Conservation (phyloP, 768 basidiomycete genomes). For the Hydnum rufescens region DNA sequence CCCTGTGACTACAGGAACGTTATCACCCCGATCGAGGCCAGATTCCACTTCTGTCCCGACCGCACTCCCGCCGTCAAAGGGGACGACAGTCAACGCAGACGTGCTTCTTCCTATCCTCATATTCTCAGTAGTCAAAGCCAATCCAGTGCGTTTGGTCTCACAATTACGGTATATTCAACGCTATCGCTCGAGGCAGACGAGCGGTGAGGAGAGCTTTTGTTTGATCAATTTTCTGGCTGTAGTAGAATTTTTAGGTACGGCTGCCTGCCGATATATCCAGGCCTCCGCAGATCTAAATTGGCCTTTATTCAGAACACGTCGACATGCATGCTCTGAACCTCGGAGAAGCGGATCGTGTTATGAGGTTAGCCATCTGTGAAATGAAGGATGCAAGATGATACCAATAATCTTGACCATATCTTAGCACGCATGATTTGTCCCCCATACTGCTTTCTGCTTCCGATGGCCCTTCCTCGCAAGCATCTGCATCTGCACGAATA, state of each 20-base stretch:
- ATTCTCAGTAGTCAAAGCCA: slow-evolving; percentile 81
- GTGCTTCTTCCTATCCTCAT: slow-evolving; percentile 86
- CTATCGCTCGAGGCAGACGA: slow-evolving; percentile 36
- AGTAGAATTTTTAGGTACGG: slow-evolving; percentile 52
- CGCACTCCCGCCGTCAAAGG: not conserved
- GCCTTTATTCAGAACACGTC: slow-evolving; percentile 42
- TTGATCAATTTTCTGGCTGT: slow-evolving; percentile 90
- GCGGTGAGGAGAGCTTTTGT: slow-evolving; percentile 83
- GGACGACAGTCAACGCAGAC: slow-evolving; percentile 55
- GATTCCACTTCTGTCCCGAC: slow-evolving; percentile 2
- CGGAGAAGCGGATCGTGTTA: slow-evolving; percentile 26
- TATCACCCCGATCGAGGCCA: not conserved
- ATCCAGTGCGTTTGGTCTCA: slow-evolving; percentile 63
- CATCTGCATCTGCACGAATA: slow-evolving; percentile 34
- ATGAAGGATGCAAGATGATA: not conserved
- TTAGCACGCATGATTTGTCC: slow-evolving; percentile 55
- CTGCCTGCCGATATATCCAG: not conserved
- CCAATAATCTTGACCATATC: not conserved
- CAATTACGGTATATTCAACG: slow-evolving; percentile 33
- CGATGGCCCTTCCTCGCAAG: slow-evolving; percentile 25
- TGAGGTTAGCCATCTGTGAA: slow-evolving; percentile 26
- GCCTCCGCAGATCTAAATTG: not conserved
- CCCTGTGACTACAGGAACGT: not conserved
- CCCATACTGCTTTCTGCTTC: slow-evolving; percentile 57
- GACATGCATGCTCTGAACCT: slow-evolving; percentile 58